Conservation (phyloP, 2,329 filamentous ascomycete species). For the Cladosporium sp. region DNA sequence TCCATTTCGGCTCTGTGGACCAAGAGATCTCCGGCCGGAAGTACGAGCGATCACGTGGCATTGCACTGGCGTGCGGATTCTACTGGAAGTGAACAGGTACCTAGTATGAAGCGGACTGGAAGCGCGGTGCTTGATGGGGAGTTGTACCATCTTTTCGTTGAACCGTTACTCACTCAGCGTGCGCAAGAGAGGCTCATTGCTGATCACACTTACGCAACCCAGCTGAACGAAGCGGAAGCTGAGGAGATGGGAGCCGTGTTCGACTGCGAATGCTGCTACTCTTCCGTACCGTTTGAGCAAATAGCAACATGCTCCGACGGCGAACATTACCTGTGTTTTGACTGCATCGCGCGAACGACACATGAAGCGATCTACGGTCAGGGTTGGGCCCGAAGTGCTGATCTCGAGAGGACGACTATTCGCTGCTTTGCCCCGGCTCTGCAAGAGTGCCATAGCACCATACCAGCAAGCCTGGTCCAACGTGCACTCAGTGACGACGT, state of each 20-base stretch:
- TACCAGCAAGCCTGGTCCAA: slow-evolving; percentile 65
- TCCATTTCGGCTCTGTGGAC: slow-evolving; percentile 59
- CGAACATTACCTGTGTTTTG: slow-evolving; percentile 73
- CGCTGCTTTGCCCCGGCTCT: slow-evolving; percentile 75
- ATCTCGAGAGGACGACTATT: slow-evolving; percentile 67
- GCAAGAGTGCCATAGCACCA: slow-evolving; percentile 64
- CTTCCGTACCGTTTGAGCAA: slow-evolving; percentile 66
- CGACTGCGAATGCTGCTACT: slow-evolving; percentile 79
- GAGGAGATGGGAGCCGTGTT: slow-evolving; percentile 45
- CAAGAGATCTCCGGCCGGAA: slow-evolving; percentile 54
- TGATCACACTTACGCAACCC: slow-evolving; percentile 40
- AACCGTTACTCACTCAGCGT: slow-evolving; percentile 38
- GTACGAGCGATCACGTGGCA: slow-evolving; percentile 57
- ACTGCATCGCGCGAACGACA: slow-evolving; percentile 75
- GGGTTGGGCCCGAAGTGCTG: slow-evolving; percentile 79
- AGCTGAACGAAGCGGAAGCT: slow-evolving; percentile 48
- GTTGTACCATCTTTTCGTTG: slow-evolving; percentile 42
- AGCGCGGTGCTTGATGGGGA: slow-evolving; percentile 53
- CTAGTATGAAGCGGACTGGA: slow-evolving; percentile 62
- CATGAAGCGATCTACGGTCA: slow-evolving; percentile 91
- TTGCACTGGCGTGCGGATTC: slow-evolving; percentile 54
- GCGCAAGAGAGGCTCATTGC: slow-evolving; percentile 35
- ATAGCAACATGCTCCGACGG: slow-evolving; percentile 66
- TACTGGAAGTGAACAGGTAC: slow-evolving; percentile 51
- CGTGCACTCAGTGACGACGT: slow-evolving; percentile 73